Base-by-base conservation (phyloP, 352 stramenopile genomes). In the Globisporangium paroecandrum region DNA sequence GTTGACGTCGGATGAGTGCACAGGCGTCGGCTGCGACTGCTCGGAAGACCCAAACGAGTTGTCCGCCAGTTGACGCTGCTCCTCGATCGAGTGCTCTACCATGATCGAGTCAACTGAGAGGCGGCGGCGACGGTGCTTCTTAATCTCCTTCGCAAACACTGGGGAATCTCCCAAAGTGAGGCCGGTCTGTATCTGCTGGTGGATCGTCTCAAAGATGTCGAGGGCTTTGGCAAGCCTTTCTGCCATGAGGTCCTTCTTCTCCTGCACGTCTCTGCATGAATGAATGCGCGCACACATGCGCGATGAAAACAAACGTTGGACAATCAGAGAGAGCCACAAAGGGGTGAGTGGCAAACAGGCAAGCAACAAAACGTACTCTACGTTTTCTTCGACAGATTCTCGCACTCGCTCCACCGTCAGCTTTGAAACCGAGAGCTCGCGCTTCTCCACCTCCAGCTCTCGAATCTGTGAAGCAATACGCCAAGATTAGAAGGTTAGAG, bases 11-110 rank as follows among this genome's bases (percentile, higher is more conserved):
- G 60, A 65, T n/a, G 60, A 65, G 60, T 57, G 22, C 22, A 66
- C 62, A 1, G 70, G 73, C 10, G 71, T 46, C 18, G 71, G 71
- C n/a, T 77, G 62, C 0, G 74, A 77, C 1, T 73, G 65, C 54
- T 80, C 74, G 0, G 69, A 77, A 4, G 69, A 70, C 2, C 63
- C 47, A 15, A 77, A 38, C 20, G 66, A 71, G 12, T 62, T 68
- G 24, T 74, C 65, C 4, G 53, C 66, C 3, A 63, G 12, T 8
- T 24, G 27, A 34, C 62, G 56, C 13, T 15, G 51, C 51, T 25
- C 27, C 63, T 61, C 66, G 18, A 77, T 57, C 20, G 56, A 62
- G 1, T 62, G 72, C 58, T n/a, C 54, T 25, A 13, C 74, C 36
- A 12, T 66, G 34, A 20, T 74, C 58, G 9, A 73, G 25, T 43